These are phyloP conservation scores for Talaromyces pinophilus DNA, from an alignment of 2,329 filamentous ascomycete genomes.

Conservation along the genomic window DNA sequence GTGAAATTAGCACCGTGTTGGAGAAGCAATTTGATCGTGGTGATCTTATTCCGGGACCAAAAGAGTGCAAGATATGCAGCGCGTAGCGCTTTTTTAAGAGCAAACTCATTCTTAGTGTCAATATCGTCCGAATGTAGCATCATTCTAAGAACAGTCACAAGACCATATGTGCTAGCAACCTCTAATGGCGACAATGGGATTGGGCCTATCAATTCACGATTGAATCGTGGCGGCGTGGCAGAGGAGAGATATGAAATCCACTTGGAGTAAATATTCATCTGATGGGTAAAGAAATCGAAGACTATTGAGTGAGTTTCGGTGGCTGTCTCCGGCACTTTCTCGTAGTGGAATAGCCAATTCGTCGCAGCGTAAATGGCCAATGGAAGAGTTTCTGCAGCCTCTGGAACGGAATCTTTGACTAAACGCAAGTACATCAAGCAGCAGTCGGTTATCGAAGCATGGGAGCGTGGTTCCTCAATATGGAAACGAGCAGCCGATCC, in stretches of 20 bases:
- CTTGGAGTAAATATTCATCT: not conserved
- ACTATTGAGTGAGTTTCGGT: slow-evolving; percentile 9
- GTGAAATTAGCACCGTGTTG: slow-evolving; percentile 17
- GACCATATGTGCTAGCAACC: not conserved
- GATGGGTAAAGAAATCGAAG: slow-evolving; percentile 16
- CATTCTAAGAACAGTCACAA: not conserved
- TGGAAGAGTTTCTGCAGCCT: slow-evolving; percentile 1
- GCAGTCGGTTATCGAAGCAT: slow-evolving; percentile 19
- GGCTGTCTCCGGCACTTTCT: slow-evolving; percentile 8
- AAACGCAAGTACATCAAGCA: slow-evolving; percentile 18
- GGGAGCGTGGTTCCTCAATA: slow-evolving; percentile 3
- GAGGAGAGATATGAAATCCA: slow-evolving; percentile 13
- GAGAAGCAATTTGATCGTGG: slow-evolving; percentile 4
- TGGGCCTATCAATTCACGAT: not conserved
- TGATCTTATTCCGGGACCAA: not conserved
- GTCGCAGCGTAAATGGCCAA: slow-evolving; percentile 11
- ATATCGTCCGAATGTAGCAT: slow-evolving; percentile 12
- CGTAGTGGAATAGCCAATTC: slow-evolving; percentile 21
- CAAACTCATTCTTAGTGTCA: not conserved
- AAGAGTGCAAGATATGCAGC: not conserved
- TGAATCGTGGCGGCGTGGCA: not conserved
- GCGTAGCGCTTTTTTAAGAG: slow-evolving; percentile 8
- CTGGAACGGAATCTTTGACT: not conserved
- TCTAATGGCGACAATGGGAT: slow-evolving; percentile 13
- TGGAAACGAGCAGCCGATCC: slow-evolving; percentile 11